Conservation (phyloP, 2,329 filamentous ascomycete species). For the Fusarium brachygibbosum region DNA sequence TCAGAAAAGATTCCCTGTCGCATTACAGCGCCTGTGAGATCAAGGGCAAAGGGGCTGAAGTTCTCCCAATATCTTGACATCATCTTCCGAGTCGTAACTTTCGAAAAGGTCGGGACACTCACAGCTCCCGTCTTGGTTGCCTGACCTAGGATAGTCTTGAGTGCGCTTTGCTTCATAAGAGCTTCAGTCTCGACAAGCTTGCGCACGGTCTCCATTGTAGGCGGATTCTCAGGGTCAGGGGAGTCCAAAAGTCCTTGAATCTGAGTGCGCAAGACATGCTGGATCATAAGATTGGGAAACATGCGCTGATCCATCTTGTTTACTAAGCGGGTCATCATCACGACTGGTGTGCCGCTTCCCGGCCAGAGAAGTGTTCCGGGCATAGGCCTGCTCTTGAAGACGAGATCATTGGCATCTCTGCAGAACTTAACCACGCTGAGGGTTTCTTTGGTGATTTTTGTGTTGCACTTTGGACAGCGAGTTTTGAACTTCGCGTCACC, state of each 20-base stretch:
- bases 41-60: conserved; percentile 72
- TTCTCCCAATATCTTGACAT: conserved; percentile 80
- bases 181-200: conserved; percentile 61
- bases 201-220: conserved; percentile 66
- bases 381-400: conserved; percentile 66
- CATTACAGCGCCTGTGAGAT: conserved; percentile 74
- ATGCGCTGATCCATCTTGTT: conserved; percentile 51
- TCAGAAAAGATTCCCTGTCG: conserved; percentile 75
- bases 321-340: background rate
- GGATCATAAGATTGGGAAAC: conserved; percentile 72
- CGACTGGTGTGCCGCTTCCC: conserved; percentile 62
- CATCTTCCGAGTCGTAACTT: conserved; percentile 71
- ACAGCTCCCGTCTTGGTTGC: background rate
- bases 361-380: conserved; percentile 75
- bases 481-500: conserved; percentile 68
- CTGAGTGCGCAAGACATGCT: conserved; percentile 57
- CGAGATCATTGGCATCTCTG: conserved; percentile 63
- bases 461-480: conserved; percentile 65
- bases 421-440: conserved; percentile 71
- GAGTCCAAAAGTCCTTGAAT: conserved; percentile 58
- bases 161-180: conserved; percentile 53
- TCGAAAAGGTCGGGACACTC: conserved; percentile 44
- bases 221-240: conserved; percentile 43
- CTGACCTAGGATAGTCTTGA: conserved; percentile 40
- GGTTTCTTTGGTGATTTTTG: conserved; percentile 65